Percentiles rank a stretch among this genome's conserved stretches.
These are phyloP conservation scores for Lentinula raphanica DNA, from an alignment of 768 basidiomycete genomes.

Conservation along the genomic window DNA sequence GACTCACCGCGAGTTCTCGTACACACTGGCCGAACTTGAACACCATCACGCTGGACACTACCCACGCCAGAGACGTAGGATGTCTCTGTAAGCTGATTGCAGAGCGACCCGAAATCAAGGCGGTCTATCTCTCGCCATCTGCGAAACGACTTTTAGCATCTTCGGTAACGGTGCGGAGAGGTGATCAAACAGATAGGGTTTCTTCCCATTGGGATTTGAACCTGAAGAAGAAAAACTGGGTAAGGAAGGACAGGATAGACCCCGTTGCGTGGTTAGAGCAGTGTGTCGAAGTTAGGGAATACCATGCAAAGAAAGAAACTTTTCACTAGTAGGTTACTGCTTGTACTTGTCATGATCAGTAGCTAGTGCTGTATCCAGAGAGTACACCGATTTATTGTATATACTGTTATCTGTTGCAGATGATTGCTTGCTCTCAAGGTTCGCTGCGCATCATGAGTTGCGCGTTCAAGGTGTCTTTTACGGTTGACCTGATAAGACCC, in stretches of 20 bases:
- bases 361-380: no score
- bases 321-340: no score
- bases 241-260: background rate
- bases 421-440: no score
- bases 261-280: background rate
- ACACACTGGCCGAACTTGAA: constrained; percentile 6
- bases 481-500: no score
- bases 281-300: background rate
- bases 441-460: no score
- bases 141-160: background rate
- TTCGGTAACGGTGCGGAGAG: background rate
- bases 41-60: constrained; percentile 3
- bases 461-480: no score
- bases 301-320: background rate
- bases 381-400: no score
- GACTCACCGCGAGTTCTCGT: background rate
- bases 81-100: constrained; percentile 7
- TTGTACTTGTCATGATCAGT: no score
- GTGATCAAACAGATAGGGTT: background rate
- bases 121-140: constrained; percentile 8
- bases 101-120: constrained; percentile 2
- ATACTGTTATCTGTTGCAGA: no score
- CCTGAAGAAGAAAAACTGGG: background rate
- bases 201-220: background rate
- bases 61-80: background rate